phyloP scores from a whole-genome alignment of 2,329 filamentous ascomycete genomes.

The Alternaria dauci region DNA sequence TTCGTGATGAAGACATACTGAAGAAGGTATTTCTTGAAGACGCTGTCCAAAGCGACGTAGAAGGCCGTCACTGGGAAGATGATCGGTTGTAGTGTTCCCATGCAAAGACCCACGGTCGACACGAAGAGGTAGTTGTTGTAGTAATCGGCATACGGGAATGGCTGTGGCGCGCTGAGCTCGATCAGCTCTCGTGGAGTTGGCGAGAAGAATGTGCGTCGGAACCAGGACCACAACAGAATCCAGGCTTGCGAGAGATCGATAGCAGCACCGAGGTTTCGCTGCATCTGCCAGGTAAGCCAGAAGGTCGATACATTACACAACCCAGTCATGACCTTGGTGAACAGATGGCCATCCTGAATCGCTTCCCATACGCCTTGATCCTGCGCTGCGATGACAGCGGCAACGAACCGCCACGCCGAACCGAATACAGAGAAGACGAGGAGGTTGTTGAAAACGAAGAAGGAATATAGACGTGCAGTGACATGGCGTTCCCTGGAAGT shows the following conservation, averaged over 20 bases:
- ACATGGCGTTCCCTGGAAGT: conserved; percentile 88
- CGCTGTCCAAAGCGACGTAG: conserved; percentile 86
- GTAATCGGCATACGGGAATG: conserved; percentile 94
- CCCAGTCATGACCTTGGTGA: conserved; percentile 71
- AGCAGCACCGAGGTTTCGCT: conserved; percentile 83
- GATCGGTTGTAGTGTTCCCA: conserved; percentile 84
- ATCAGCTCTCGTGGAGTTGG: conserved; percentile 92
- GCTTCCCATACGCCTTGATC: conserved; percentile 69
- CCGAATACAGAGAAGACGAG: conserved; percentile 93
- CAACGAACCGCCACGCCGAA: conserved; percentile 79
- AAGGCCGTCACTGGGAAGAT: conserved; percentile 85
- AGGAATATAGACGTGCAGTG: conserved; percentile 87
- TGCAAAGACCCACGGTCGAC: conserved; percentile 83
- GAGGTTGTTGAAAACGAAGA: conserved; percentile 97
- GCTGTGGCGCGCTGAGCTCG: conserved; percentile 87
- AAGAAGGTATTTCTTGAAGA: conserved; percentile 92
- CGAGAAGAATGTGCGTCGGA: conserved; percentile 78
- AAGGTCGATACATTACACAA: conserved; percentile 86
- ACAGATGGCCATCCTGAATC: conserved; percentile 71
- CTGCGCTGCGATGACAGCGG: conserved; percentile 67
- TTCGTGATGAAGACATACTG: conserved; percentile 90
- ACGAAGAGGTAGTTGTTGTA: conserved; percentile 99
- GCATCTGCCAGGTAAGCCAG: conserved; percentile 88
- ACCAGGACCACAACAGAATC: conserved; percentile 80
- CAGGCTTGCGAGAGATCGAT: conserved; percentile 88